These are phyloP conservation scores for Wickerhamomyces sp. DNA, from an alignment of 1,139 yeast species.

Conservation along the genomic window DNA sequence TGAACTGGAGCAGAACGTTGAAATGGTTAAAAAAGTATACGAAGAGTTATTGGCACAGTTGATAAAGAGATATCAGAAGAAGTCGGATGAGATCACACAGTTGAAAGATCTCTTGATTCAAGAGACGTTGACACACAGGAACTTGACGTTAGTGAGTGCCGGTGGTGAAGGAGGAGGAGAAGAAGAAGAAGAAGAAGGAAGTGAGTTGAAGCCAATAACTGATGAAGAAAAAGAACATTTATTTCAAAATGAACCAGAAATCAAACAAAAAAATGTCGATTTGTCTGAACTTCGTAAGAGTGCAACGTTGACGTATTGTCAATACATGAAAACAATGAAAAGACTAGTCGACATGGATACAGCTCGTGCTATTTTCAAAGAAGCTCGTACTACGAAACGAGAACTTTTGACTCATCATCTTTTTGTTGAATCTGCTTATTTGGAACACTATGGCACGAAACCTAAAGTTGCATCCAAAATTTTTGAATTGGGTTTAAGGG, in stretches of 20 bases:
- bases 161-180: too few relatives aligned
- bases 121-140: constrained; percentile 18
- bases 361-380: constrained; percentile 63
- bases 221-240: constrained; percentile 23
- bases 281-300: constrained; percentile 24
- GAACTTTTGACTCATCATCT: constrained; percentile 62
- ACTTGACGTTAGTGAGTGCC: constrained; percentile 17
- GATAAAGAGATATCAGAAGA: constrained; percentile 30
- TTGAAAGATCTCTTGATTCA: constrained; percentile 16
- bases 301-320: constrained; percentile 48
- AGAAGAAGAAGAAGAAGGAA: constrained; percentile 9
- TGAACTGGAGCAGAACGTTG: constrained; percentile 53
- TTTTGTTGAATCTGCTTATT: constrained; percentile 74
- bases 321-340: constrained; percentile 56
- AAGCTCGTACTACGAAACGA: constrained; percentile 43
- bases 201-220: constrained; percentile 7
- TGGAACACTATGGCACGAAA: constrained; percentile 66
- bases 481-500: constrained; percentile 73
- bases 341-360: constrained; percentile 64
- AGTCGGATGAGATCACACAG: constrained; percentile 22
- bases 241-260: constrained; percentile 24
- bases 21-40: constrained; percentile 49
- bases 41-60: constrained; percentile 42
- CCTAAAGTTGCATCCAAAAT: constrained; percentile 60
- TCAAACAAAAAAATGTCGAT: constrained; percentile 21